Evolutionary conservation across 305 asterid species (phyloP), one percentile per base, ranked within the genome.

Genomic region (Fraxinus floribunda): DNA sequence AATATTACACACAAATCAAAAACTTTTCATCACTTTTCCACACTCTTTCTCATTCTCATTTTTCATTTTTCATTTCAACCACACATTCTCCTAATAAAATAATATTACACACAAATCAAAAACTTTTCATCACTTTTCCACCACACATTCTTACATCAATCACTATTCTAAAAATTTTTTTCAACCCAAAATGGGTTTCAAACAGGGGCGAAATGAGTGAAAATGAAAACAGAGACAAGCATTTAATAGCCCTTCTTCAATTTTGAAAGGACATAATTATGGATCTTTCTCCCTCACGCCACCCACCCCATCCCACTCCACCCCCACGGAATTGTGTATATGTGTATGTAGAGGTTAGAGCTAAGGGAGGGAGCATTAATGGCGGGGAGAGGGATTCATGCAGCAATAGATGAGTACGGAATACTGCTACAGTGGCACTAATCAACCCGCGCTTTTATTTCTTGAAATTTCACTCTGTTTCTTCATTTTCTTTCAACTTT

Each of bases 341-440:
- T 49, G 4, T 41, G 57, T 13, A 13, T 46, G n/a, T 13, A 46
- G 68, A 57, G 68, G 11, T 6, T 8, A 62, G 72, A 62, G 72
- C 24, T 62, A 60, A 70, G 80, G 29, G 9, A 16, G 73, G 5
- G 22, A 1, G 82, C 84, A 82, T 81, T 86, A 83, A 84, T 76
- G 87, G 83, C 36, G 13, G 81, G 72, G 87, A 66, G 83, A 83
- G 84, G 82, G 77, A 87, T 80, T 85, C 78, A 44, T 3, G 13
- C 46, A 8, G 46, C 16, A 11, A 44, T 44, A 11, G 55, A 9
- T 0, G 41, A 29, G 88, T 83, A 87, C 88, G 89, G 83, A 85
- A 74, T 64, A 84, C 87, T 83, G 85, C 18, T 80, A 86, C 85
- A 39, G 83, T 87, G 80, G 62, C 32, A 66, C 36, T 84, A 18